Evolutionary conservation across 345 rosid species (phyloP), one percentile per base, ranked within the genome.

Genomic region (Mallotus nudiflorus): DNA sequence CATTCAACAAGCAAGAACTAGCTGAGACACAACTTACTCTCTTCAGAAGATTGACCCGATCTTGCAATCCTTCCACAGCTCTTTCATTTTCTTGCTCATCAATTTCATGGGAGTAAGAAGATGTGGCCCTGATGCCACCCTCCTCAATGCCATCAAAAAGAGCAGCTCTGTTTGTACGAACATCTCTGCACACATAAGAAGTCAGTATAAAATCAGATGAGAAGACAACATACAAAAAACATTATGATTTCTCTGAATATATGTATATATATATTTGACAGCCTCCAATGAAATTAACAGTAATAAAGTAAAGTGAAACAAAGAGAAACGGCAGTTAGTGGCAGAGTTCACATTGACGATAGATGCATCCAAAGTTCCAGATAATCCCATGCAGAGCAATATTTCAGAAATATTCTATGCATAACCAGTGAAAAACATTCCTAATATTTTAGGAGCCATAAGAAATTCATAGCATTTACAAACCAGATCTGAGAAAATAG

Each of bases 71-170:
- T 73, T 94, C 98, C 83, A 91, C 40, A 28, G 95, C 98, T 83
- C 84, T 85, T 65, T 94, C 97, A 69, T 94, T 94, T 53, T 88
- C 98, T 75, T 91, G 97, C 83, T 91, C 97, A 56, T 91, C 85
- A 74, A 91, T 94, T 80, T 90, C 98, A 68, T 89, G 96, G 50
- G 88, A 87, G 83, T 88, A 94, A 31, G 91, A 85, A 77, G 98
- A 76, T 7, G 91, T 77, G 40, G 93, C 93, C 83, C 96, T 86
- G 71, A 94, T 89, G 77, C 98, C 97, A 77, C 98, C 97, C 78
- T 91, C 98, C 80, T 90, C 98, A 10, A 91, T 86, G 62, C 96
- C 96, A 80, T 94, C 96, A 81, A 91, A 94, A 45, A 91, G 93
- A 42, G 91, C 80, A 62, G 83, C 80, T 83, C 89, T 89, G 66